phyloP scores from a whole-genome alignment of 202 grass and related monocot genomes.

The Schoenoplectus tabernaemontani region DNA sequence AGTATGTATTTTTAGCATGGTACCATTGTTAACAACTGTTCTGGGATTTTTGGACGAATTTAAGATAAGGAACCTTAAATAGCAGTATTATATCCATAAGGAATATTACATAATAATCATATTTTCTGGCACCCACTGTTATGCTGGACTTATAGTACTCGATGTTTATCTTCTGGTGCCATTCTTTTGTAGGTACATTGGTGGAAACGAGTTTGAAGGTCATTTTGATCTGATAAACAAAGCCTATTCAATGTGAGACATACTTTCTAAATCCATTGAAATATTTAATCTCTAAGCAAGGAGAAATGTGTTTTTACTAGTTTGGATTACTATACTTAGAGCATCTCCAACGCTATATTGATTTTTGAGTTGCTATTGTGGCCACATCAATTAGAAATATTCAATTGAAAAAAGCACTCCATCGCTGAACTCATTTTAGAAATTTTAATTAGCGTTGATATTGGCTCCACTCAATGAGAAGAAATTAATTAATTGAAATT shows the following conservation, averaged over 20 bases:
- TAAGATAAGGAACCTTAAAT: not conserved
- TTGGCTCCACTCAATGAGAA: too few species aligned
- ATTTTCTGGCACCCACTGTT: not conserved
- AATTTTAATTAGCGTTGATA: too few species aligned
- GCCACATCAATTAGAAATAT: too few species aligned
- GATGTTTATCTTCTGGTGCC: not conserved
- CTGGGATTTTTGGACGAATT: not conserved
- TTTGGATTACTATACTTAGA: not conserved
- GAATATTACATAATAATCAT: not conserved
- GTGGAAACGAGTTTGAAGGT: conserved; percentile 66
- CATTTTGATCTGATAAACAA: conserved; percentile 91
- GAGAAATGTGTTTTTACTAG: not conserved
- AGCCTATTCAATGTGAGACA: conserved; percentile 87
- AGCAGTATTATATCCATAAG: not conserved
- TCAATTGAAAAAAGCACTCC: too few species aligned
- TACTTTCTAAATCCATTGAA: not conserved
- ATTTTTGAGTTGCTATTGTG: too few species aligned
- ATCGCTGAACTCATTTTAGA: too few species aligned
- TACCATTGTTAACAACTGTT: not conserved
- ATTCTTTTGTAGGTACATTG: conserved; percentile 63
- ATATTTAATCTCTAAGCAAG: not conserved
- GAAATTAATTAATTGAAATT: too few species aligned
- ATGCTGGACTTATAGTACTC: not conserved
- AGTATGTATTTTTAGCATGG: not conserved
- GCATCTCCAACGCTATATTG: too few species aligned